Evolutionary conservation across 2,329 filamentous ascomycete species (phyloP).

Genomic region (Aspergillus fructus): DNA sequence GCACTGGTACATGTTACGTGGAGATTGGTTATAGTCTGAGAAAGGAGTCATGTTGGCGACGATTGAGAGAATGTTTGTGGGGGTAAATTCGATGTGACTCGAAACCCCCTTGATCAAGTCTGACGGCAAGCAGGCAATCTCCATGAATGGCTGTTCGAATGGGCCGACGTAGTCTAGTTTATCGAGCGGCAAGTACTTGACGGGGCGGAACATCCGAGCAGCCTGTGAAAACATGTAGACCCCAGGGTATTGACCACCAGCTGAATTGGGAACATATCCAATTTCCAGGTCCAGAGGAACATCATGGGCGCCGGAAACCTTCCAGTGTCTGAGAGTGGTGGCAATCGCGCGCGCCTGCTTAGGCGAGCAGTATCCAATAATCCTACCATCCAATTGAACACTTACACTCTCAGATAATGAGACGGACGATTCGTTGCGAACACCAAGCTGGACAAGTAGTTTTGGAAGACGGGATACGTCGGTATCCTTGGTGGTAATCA

Average conservation of each 20-base stretch:
- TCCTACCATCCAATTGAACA: constrained; percentile 84
- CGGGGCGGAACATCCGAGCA: constrained; percentile 83
- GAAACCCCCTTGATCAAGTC: constrained; percentile 86
- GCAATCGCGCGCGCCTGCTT: constrained; percentile 77
- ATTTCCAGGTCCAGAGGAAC: constrained; percentile 86
- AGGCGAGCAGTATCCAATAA: constrained; percentile 87
- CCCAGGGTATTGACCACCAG: constrained; percentile 92
- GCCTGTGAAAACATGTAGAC: constrained; percentile 88
- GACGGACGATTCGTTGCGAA: constrained; percentile 72
- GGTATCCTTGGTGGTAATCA: constrained; percentile 73
- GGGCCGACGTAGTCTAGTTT: constrained; percentile 87
- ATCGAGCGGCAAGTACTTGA: constrained; percentile 85
- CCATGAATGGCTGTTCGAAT: constrained; percentile 97
- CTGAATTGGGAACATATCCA: constrained; percentile 83
- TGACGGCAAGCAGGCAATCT: constrained; percentile 84
- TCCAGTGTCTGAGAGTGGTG: constrained; percentile 90
- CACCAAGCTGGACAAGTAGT: constrained; percentile 75
- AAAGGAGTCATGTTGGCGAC: constrained; percentile 98
- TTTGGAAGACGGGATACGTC: constrained; percentile 74
- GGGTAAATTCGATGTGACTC: constrained; percentile 90
- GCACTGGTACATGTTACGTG: constrained; percentile 98
- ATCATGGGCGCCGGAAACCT: constrained; percentile 79
- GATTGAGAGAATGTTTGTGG: constrained; percentile 96
- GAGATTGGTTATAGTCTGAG: constrained; percentile 97
- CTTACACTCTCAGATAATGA: constrained; percentile 80